Conservation (phyloP, 257 asterid species). For the Sherardia arvensis region DNA sequence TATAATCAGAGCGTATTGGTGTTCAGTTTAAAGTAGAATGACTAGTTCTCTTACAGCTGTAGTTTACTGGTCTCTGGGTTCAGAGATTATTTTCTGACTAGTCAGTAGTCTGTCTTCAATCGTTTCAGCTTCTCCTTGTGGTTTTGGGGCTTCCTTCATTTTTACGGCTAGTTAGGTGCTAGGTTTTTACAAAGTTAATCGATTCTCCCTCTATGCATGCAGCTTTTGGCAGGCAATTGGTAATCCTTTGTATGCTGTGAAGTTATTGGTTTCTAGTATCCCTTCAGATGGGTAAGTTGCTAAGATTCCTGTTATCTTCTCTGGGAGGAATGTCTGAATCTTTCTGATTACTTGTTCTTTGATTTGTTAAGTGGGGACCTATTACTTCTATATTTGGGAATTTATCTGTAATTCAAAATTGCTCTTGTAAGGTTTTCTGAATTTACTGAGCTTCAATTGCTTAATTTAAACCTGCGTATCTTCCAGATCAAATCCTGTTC, state of each 20-base stretch:
- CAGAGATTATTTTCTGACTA: background rate
- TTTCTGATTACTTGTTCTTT: background rate
- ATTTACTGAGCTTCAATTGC: background rate
- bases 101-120: background rate
- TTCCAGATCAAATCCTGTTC: slow-evolving; percentile 75
- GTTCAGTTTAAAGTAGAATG: background rate
- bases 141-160: background rate
- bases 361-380: background rate
- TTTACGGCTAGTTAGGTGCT: background rate
- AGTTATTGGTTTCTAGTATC: slow-evolving; percentile 54
- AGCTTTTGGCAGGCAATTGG: slow-evolving; percentile 74
- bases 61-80: background rate
- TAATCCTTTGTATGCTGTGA: slow-evolving; percentile 65
- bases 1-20: background rate
- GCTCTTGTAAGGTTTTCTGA: background rate
- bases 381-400: background rate
- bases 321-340: background rate
- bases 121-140: background rate
- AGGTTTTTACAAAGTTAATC: background rate
- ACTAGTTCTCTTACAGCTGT: background rate
- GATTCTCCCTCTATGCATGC: slow-evolving; percentile 33
- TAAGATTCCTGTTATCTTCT: background rate
- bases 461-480: slow-evolving; percentile 7
- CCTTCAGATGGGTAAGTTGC: slow-evolving; percentile 79
- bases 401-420: background rate